Evolutionary conservation across 2,329 filamentous ascomycete species (phyloP).

Genomic region (Fusarium veterinarium): DNA sequence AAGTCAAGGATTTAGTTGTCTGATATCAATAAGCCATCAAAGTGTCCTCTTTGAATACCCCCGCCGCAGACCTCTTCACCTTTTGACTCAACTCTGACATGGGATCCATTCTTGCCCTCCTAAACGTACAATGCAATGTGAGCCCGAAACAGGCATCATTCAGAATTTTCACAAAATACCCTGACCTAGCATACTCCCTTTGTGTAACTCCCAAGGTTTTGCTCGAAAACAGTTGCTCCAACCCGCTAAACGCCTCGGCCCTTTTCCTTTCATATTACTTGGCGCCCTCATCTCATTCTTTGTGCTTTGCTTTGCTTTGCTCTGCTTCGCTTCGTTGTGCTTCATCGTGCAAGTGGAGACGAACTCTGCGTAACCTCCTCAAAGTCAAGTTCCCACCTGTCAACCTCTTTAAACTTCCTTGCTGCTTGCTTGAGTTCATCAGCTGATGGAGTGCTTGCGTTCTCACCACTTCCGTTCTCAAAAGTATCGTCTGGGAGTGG

Average conservation of each 20-base stretch:
- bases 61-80: not conserved
- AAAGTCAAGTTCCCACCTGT: slow-evolving; percentile 75
- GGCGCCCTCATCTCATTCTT: not conserved
- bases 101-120: not conserved
- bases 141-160: slow-evolving; percentile 37
- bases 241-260: slow-evolving; percentile 21
- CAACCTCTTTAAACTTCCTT: slow-evolving; percentile 75
- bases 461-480: slow-evolving; percentile 49
- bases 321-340: not conserved
- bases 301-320: slow-evolving; percentile 1
- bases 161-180: slow-evolving; percentile 30
- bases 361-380: slow-evolving; percentile 70
- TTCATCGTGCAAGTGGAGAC: slow-evolving; percentile 63
- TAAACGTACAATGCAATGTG: slow-evolving; percentile 15
- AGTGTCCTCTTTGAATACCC: slow-evolving; percentile 9
- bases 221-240: slow-evolving; percentile 11
- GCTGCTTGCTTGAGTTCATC: slow-evolving; percentile 69
- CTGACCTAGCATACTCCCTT: slow-evolving; percentile 4
- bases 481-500: slow-evolving; percentile 61
- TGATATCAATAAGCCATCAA: slow-evolving; percentile 35
- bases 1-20: slow-evolving; percentile 29
- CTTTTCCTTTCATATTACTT: not conserved
- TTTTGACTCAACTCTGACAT: not conserved
- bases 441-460: slow-evolving; percentile 54
- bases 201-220: slow-evolving; percentile 30